Conservation (phyloP, 73 alveolate genomes). For the Breviolum minutum region DNA sequence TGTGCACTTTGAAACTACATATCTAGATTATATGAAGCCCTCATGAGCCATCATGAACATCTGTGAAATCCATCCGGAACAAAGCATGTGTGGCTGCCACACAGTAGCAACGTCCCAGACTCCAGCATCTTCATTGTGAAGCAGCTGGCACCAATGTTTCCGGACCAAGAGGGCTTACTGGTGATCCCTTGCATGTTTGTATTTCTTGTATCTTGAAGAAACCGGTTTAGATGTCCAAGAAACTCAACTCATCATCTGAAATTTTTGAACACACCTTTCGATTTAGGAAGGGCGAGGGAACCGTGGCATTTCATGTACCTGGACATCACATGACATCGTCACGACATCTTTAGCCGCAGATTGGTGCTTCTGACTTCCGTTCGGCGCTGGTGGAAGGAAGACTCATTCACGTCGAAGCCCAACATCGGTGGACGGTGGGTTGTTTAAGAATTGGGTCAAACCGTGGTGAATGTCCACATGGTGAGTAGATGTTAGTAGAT, state of each 20-base stretch:
- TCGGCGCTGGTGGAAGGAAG: conserved; percentile 43
- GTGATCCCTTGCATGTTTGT: neutral
- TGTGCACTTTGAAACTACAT: too few species aligned
- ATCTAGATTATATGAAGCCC: too few species aligned
- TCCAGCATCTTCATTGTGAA: conserved; percentile 81
- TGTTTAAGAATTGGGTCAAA: too few species aligned
- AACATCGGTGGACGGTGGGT: neutral
- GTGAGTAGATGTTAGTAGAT: too few species aligned
- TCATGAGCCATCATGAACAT: too few species aligned
- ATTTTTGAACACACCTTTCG: neutral
- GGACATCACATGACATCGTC: too few species aligned
- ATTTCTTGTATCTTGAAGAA: neutral
- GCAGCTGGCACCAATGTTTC: conserved; percentile 58
- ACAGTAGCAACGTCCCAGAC: conserved; percentile 4
- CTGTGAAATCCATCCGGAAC: neutral
- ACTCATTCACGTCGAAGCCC: neutral
- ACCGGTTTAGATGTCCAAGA: neutral
- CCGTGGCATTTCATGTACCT: too few species aligned
- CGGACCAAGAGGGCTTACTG: conserved; percentile 69
- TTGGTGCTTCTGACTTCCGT: conserved; percentile 63
- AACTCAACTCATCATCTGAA: neutral
- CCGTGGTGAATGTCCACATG: too few species aligned
- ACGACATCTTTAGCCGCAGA: neutral
- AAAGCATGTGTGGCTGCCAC: neutral
- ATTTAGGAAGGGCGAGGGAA: neutral